These are phyloP conservation scores for Mycogone perniciosa DNA, from an alignment of 2,329 filamentous ascomycete species.

Conservation along the genomic window DNA sequence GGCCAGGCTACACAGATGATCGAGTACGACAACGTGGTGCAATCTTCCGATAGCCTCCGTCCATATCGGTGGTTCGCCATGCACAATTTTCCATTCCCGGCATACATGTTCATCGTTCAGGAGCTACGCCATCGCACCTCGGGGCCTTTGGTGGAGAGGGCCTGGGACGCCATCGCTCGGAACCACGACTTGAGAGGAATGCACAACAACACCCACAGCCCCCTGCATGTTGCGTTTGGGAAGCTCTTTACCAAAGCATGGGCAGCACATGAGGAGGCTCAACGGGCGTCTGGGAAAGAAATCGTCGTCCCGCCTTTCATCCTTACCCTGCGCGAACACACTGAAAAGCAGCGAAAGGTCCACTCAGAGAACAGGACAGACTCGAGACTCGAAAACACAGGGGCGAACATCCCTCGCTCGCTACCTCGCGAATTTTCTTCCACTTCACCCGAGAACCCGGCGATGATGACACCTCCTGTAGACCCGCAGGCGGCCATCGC, in stretches of 20 bases:
- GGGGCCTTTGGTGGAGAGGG: conserved; percentile 51
- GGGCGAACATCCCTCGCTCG: conserved; percentile 20
- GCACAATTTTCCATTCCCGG: conserved; percentile 55
- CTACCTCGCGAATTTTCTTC: conserved; percentile 8
- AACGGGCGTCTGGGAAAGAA: conserved; percentile 37
- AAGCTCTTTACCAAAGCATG: conserved; percentile 56
- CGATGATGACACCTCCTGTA: conserved; percentile 28
- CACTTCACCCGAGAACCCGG: conserved; percentile 19
- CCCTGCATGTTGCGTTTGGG: conserved; percentile 53
- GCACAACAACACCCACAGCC: conserved; percentile 44
- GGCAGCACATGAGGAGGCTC: conserved; percentile 48
- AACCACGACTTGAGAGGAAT: conserved; percentile 49
- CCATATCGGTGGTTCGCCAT: conserved; percentile 54
- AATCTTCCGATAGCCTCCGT: conserved; percentile 43
- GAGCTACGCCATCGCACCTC: conserved; percentile 47
- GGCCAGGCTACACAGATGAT: conserved; percentile 51
- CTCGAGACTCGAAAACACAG: conserved; percentile 18
- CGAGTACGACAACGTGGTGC: conserved; percentile 53
- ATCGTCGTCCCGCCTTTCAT: conserved; percentile 42
- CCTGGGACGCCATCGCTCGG: conserved; percentile 50
- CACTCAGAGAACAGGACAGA: conserved; percentile 23
- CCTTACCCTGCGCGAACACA: conserved; percentile 38
- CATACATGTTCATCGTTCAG: conserved; percentile 53
- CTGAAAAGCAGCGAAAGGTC: conserved; percentile 29
- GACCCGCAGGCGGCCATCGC: conserved; percentile 17